phyloP scores from a whole-genome alignment of 108 stramenopile species.

The Skeletonema menzelii region DNA sequence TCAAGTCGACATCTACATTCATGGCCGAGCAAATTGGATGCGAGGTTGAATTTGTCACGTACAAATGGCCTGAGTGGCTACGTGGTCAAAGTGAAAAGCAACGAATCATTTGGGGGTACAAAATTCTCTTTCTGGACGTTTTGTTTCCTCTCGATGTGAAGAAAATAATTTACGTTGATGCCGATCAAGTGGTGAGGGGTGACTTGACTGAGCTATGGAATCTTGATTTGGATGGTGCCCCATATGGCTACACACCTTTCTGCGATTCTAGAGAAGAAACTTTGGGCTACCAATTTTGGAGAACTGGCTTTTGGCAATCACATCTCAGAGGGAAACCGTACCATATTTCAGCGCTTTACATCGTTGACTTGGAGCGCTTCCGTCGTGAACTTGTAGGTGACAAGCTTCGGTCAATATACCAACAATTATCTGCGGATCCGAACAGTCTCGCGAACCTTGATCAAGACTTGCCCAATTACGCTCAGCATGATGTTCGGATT shows the following conservation, averaged over 20 bases:
- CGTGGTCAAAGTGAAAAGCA: slow-evolving; percentile 97
- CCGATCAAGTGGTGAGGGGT: slow-evolving; percentile 97
- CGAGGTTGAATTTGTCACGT: slow-evolving; percentile 80
- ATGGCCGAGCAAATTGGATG: slow-evolving; percentile 89
- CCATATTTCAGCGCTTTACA: slow-evolving; percentile 99
- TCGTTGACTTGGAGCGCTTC: slow-evolving; percentile 95
- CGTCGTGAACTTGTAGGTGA: slow-evolving; percentile 90
- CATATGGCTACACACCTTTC: slow-evolving; percentile 97
- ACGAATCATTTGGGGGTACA: slow-evolving; percentile 99
- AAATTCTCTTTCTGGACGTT: slow-evolving; percentile 99
- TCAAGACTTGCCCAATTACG: slow-evolving; percentile 99
- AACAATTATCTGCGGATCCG: slow-evolving; percentile 93
- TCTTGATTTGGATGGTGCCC: slow-evolving; percentile 88
- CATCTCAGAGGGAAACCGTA: slow-evolving; percentile 93
- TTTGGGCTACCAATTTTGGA: slow-evolving; percentile 78
- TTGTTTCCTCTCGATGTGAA: slow-evolving; percentile 96
- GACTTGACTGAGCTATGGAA: slow-evolving; percentile 98
- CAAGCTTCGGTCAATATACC: slow-evolving; percentile 91
- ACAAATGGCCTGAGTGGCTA: slow-evolving; percentile 98
- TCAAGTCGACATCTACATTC: slow-evolving; percentile 84
- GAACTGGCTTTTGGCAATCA: slow-evolving; percentile 92
- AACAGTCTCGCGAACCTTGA: slow-evolving; percentile 96
- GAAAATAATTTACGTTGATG: slow-evolving; percentile 97
- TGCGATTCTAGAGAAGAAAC: slow-evolving; percentile 93
- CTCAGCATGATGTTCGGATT: slow-evolving; percentile 90